These are phyloP conservation scores for Claviceps fusiformis DNA, from an alignment of 2,329 filamentous ascomycete species.

Conservation along the genomic window DNA sequence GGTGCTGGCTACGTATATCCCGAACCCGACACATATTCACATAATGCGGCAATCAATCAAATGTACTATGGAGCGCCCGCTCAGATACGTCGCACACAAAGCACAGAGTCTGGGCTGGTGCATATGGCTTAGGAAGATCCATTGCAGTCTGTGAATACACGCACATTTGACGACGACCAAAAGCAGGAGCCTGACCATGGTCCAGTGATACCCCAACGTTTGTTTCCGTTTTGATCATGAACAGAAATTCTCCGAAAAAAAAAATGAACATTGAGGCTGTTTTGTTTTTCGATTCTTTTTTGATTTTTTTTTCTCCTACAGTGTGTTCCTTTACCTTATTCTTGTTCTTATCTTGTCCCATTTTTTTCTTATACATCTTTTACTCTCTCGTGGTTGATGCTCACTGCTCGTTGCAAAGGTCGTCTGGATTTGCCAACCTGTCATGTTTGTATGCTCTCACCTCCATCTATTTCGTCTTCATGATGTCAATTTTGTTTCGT, in stretches of 20 bases:
- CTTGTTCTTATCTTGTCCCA: background rate
- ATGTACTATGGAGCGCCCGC: slow-evolving; percentile 59
- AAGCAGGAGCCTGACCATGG: slow-evolving; percentile 1
- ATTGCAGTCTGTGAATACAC: slow-evolving; percentile 1
- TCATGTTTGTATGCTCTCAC: background rate
- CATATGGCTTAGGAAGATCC: slow-evolving; percentile 24
- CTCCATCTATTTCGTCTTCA: background rate
- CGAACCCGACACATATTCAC: slow-evolving; percentile 63
- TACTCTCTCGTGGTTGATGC: background rate
- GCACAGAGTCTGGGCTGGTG: slow-evolving; percentile 49
- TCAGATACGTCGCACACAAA: slow-evolving; percentile 57
- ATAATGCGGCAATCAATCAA: slow-evolving; percentile 45
- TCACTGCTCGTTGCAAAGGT: background rate
- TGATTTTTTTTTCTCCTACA: background rate
- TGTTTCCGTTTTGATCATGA: background rate
- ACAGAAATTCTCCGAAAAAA: background rate
- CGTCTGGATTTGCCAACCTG: background rate
- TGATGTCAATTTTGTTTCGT: background rate
- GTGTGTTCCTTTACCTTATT: background rate
- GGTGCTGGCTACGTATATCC: slow-evolving; percentile 62
- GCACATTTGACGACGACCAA: background rate
- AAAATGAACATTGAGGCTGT: background rate
- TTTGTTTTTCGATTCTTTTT: background rate
- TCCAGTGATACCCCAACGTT: slow-evolving; percentile 12
- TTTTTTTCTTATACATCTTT: background rate